phyloP scores from a whole-genome alignment of 2,329 filamentous ascomycete genomes.

The Geosmithia morbida region DNA sequence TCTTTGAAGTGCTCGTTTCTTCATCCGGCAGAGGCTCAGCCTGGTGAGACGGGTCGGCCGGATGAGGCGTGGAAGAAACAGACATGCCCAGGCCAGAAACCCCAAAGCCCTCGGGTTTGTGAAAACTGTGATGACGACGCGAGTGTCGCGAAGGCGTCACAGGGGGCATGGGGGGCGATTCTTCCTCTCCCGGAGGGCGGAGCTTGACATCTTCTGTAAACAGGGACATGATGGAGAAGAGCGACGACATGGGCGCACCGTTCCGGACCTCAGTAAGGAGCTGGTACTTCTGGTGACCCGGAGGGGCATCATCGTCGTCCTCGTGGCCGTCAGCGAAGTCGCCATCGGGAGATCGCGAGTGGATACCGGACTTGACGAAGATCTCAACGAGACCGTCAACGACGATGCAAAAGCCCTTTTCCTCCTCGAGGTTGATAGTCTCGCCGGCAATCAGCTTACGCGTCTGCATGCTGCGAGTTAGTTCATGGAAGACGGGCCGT shows the following conservation, averaged over 20 bases:
- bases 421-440: conserved; percentile 87
- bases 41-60: conserved; percentile 11
- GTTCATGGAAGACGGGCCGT: conserved; percentile 90
- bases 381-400: conserved; percentile 95
- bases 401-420: conserved; percentile 95
- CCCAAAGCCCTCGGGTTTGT: conserved; percentile 3
- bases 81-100: conserved; percentile 9
- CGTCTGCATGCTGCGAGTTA: conserved; percentile 97
- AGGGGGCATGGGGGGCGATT: conserved; percentile 9
- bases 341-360: conserved; percentile 18
- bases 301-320: conserved; percentile 53
- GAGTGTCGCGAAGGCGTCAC: conserved; percentile 9
- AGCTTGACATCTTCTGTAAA: conserved; percentile 93
- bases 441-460: conserved; percentile 91
- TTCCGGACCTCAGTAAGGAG: conserved; percentile 95
- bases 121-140: conserved; percentile 13
- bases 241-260: conserved; percentile 92
- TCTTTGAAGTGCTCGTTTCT: conserved; percentile 24
- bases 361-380: conserved; percentile 79
- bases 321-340: conserved; percentile 9
- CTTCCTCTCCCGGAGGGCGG: conserved; percentile 43
- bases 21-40: not conserved
- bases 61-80: conserved; percentile 22
- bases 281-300: conserved; percentile 75
- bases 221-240: conserved; percentile 92